These are phyloP conservation scores for Fusarium subtropicale DNA, from an alignment of 2,329 filamentous ascomycete genomes.

Conservation along the genomic window DNA sequence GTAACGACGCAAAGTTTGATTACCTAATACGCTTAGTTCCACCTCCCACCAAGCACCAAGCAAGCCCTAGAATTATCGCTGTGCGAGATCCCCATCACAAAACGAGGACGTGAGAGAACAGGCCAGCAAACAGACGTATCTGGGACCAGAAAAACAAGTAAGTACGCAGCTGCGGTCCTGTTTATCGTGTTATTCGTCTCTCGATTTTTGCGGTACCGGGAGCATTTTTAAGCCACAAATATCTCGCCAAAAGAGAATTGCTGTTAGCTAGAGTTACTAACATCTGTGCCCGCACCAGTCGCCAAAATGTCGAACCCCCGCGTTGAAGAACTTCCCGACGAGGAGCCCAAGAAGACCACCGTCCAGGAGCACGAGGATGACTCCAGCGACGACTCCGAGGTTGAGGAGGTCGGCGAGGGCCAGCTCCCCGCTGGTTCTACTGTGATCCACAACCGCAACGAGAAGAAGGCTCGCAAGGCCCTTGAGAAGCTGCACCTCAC, in stretches of 20 bases:
- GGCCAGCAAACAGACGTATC: conserved; percentile 49
- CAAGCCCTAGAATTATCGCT: conserved; percentile 61
- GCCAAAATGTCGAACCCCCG: conserved; percentile 94
- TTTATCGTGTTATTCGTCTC: conserved; percentile 15
- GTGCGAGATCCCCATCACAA: conserved; percentile 55
- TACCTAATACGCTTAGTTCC: conserved; percentile 57
- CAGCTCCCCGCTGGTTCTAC: conserved; percentile 84
- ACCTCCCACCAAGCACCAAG: conserved; percentile 58
- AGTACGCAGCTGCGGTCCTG: conserved; percentile 46
- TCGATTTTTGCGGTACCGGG: conserved; percentile 31
- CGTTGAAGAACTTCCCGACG: conserved; percentile 97
- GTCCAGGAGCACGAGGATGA: conserved; percentile 77
- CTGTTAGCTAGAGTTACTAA: conserved; percentile 42
- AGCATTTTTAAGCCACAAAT: conserved; percentile 37
- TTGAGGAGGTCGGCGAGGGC: conserved; percentile 84
- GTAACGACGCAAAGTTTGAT: conserved; percentile 45
- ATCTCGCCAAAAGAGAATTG: conserved; percentile 35
- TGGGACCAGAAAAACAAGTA: conserved; percentile 53
- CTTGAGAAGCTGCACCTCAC: conserved; percentile 98
- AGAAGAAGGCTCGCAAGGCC: conserved; percentile 99
- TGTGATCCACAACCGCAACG: conserved; percentile 97
- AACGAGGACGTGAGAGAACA: conserved; percentile 51
- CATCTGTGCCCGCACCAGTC: conserved; percentile 50
- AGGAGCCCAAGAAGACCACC: conserved; percentile 84
- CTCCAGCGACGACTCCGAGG: conserved; percentile 80